A percentile compares a stretch with the other conserved stretches of the same genome.
Conservation (phyloP, 2,329 filamentous ascomycete genomes). For the Colletotrichum theobromicola region DNA sequence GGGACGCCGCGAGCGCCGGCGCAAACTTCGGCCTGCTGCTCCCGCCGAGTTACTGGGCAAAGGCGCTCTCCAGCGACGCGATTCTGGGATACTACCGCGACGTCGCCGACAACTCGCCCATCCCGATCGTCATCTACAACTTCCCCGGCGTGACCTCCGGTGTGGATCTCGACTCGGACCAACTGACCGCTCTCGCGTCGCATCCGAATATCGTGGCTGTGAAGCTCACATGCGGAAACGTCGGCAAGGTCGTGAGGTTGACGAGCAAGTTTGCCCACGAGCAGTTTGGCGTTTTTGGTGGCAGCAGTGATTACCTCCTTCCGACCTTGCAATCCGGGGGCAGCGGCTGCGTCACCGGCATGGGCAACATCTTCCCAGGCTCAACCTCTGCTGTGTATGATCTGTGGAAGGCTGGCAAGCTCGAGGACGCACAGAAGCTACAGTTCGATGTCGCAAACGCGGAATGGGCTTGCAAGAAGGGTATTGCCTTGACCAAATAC, state of each 20-base stretch:
- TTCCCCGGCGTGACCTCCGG: conserved; percentile 26
- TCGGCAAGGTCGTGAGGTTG: conserved; percentile 61
- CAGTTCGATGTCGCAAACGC: conserved; percentile 50
- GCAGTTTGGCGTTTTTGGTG: conserved; percentile 48
- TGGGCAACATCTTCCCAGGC: conserved; percentile 52
- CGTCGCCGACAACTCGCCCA: conserved; percentile 57
- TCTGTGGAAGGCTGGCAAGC: conserved; percentile 41
- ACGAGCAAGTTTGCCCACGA: conserved; percentile 38
- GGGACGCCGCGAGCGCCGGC: conserved; percentile 67
- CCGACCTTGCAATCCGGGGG: conserved; percentile 43
- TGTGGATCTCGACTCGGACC: conserved; percentile 27
- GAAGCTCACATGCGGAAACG: conserved; percentile 55
- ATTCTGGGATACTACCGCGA: conserved; percentile 66
- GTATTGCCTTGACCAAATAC: conserved; percentile 51
- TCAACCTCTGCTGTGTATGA: conserved; percentile 45
- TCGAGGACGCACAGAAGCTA: conserved; percentile 41
- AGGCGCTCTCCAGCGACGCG: conserved; percentile 61
- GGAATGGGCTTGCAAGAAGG: conserved; percentile 57
- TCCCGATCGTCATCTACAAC: conserved; percentile 28
- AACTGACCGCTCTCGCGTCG: conserved; percentile 47
- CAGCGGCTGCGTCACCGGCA: conserved; percentile 48
- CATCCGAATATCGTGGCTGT: conserved; percentile 68
- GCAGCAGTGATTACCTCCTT: conserved; percentile 48
- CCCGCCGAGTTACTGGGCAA: conserved; percentile 72
- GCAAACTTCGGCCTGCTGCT: conserved; percentile 72